Base-by-base conservation (phyloP, 495 filamentous ascomycete species). In the Daldinia childiae region DNA sequence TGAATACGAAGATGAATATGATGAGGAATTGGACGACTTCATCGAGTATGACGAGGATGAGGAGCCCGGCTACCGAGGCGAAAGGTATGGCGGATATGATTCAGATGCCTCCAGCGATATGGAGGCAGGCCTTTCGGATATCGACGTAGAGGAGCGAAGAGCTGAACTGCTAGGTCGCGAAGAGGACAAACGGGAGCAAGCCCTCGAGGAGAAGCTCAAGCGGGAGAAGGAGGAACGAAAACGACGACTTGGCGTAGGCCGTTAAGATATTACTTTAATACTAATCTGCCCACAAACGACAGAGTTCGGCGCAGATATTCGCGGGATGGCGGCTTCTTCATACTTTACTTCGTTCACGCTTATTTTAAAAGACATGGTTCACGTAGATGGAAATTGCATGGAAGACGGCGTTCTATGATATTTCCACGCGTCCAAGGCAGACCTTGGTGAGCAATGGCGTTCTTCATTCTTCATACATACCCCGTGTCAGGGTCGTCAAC, bases 41-140 rank as follows among this genome's bases (percentile, higher is more conserved):
- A 84, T 86, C 66, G 83, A 82, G 19, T 85, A 87, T 59, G 84
- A 87, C 54, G 86, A 88, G 7, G 85, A 87, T 4, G 82, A 83
- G 32, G 80, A 82, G 0, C 82, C 85, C 15, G 83, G 82, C 24
- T 78, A 77, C 6, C 72, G 73, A 26, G 75, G 74, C 3, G 73
- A 67, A 11, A 70, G 77, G 19, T 83, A 85, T 48, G 74, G 77
- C 9, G 43, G 19, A 48, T 82, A 84, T 38, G 83, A 81, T 32
- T 85, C 82, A 1, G 85, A 85, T 32, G 80, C 54, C 7, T 85
- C 82, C 17, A 87, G 86, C 5, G 88, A 90, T 69, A 90, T 90
- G 88, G 88, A 90, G 74, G 88, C 88, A 5, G 87, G 86, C 2
- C 58, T 86, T 11, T 82, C 83, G 17, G 88, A 90, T 58, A 86